Conservation (phyloP, 1,284 basidiomycete genomes). For the Melampsora americana region DNA sequence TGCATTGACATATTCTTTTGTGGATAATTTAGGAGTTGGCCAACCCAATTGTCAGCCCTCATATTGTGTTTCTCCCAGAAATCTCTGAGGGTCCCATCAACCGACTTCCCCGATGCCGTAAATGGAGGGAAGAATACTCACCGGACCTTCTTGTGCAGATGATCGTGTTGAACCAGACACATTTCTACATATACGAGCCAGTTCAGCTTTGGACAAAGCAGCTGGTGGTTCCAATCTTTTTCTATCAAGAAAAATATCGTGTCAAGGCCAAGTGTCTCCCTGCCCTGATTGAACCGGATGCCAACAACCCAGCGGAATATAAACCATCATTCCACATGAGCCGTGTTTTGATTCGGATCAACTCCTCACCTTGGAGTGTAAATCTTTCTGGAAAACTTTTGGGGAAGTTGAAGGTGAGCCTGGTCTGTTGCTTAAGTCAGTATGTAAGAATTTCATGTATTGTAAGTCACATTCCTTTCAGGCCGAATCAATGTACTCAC, state of each 20-base stretch:
- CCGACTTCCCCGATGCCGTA: background rate
- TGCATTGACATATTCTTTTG: background rate
- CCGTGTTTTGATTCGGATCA: too few relatives aligned
- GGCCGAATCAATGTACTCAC: too few relatives aligned
- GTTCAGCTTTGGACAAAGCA: background rate
- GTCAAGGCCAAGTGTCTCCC: background rate
- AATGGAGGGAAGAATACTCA: background rate
- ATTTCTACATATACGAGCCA: conserved; percentile 21
- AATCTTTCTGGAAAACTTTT: too few relatives aligned
- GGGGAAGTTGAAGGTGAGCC: too few relatives aligned
- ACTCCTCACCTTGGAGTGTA: too few relatives aligned
- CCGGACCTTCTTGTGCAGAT: background rate
- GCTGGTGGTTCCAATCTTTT: conserved; percentile 5
- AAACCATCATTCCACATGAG: too few relatives aligned
- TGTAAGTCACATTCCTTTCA: too few relatives aligned
- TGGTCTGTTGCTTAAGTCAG: too few relatives aligned
- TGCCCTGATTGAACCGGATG: too few relatives aligned
- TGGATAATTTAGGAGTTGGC: conserved; percentile 5
- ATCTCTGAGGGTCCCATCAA: background rate
- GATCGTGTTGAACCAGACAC: background rate
- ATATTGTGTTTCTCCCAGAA: background rate
- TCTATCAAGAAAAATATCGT: background rate
- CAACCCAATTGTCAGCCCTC: background rate
- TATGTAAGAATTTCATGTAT: too few relatives aligned
- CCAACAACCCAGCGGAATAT: too few relatives aligned